Conservation (phyloP, 2,329 filamentous ascomycete species). For the Penicillium sp. region DNA sequence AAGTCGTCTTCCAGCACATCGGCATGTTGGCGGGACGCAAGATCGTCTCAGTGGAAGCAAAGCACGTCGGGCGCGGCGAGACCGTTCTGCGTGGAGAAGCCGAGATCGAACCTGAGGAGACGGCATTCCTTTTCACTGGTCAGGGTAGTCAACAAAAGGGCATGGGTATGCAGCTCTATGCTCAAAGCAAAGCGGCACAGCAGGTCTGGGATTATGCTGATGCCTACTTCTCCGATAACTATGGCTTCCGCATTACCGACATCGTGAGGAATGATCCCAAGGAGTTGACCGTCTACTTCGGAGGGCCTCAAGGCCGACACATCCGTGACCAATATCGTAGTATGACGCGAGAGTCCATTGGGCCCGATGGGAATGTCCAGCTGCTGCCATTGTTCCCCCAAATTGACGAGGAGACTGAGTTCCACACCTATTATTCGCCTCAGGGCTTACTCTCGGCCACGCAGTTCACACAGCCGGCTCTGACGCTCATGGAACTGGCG, state of each 20-base stretch:
- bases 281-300: not conserved
- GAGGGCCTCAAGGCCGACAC: not conserved
- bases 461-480: no score
- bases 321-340: not conserved
- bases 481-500: not conserved
- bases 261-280: not conserved
- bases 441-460: not conserved
- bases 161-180: not conserved
- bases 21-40: constrained; percentile 68
- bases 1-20: constrained; percentile 51
- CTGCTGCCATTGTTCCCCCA: not conserved
- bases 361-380: not conserved
- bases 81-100: constrained; percentile 90
- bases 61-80: constrained; percentile 71
- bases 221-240: not conserved
- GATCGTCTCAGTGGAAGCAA: constrained; percentile 74
- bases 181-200: not conserved
- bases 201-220: not conserved
- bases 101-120: constrained; percentile 56
- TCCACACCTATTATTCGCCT: not conserved
- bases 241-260: not conserved
- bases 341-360: not conserved
- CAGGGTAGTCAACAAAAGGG: not conserved
- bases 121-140: not conserved
- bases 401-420: not conserved